These are phyloP conservation scores for Metschnikowia continentalis DNA, from an alignment of 805 yeast genomes.

Conservation along the genomic window DNA sequence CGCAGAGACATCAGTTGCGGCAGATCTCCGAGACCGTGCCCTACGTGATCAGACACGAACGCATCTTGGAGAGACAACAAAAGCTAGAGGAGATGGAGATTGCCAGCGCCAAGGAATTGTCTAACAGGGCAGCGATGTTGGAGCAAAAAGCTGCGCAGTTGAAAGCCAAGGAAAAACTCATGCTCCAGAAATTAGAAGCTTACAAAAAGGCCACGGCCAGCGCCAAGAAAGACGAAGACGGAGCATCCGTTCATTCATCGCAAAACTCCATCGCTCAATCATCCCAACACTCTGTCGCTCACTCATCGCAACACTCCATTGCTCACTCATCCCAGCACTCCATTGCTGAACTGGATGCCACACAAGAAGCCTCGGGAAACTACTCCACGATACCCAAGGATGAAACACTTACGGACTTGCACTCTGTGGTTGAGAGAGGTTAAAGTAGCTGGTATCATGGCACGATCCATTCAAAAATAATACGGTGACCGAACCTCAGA, in stretches of 20 bases:
- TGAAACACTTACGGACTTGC: constrained; percentile 52
- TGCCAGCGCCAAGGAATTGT: constrained; percentile 69
- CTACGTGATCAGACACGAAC: constrained; percentile 75
- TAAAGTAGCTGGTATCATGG: neutral
- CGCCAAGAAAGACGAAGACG: constrained; percentile 1
- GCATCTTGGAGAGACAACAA: constrained; percentile 68
- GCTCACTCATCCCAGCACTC: no score
- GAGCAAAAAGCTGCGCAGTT: constrained; percentile 72
- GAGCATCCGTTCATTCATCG: neutral
- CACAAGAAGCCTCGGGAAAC: constrained; percentile 11
- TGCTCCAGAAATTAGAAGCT: constrained; percentile 40
- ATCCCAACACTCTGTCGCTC: neutral
- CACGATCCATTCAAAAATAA: no score
- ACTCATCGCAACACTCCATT: neutral
- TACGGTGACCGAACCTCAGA: no score
- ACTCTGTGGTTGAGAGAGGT: constrained; percentile 26
- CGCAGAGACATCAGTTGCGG: constrained; percentile 60
- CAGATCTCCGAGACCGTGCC: constrained; percentile 82
- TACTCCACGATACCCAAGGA: constrained; percentile 37
- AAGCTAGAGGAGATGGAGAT: constrained; percentile 76
- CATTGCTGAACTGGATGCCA: neutral
- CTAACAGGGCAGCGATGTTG: constrained; percentile 68
- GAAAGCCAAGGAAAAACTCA: constrained; percentile 58
- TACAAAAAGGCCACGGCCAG: constrained; percentile 10
- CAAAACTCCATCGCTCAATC: neutral